These are phyloP conservation scores for Fusarium nodosum DNA, from an alignment of 2,329 filamentous ascomycete species.

Conservation along the genomic window DNA sequence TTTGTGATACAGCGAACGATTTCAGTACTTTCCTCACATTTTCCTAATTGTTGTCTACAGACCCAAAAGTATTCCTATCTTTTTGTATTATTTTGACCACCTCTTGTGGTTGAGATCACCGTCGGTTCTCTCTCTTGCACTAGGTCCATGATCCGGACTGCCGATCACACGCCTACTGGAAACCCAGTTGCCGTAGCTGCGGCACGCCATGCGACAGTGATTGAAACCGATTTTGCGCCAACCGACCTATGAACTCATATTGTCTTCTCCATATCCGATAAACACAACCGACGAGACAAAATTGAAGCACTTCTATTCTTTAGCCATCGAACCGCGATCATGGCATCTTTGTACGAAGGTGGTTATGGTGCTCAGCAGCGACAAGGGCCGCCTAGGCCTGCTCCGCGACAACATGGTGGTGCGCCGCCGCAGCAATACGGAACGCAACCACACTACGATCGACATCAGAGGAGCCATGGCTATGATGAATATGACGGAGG, in stretches of 20 bases:
- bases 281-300: slow-evolving; percentile 12
- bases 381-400: slow-evolving; percentile 59
- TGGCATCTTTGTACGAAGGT: slow-evolving; percentile 64
- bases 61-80: slow-evolving; percentile 9
- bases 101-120: slow-evolving; percentile 20
- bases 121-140: slow-evolving; percentile 30
- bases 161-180: slow-evolving; percentile 44
- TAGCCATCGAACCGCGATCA: slow-evolving; percentile 45
- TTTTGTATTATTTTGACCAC: slow-evolving; percentile 2
- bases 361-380: slow-evolving; percentile 61
- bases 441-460: slow-evolving; percentile 59
- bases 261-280: slow-evolving; percentile 9
- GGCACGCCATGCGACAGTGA: slow-evolving; percentile 50
- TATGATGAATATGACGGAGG: slow-evolving; percentile 62
- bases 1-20: slow-evolving; percentile 15
- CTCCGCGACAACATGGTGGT: slow-evolving; percentile 55
- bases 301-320: slow-evolving; percentile 2
- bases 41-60: slow-evolving; percentile 12
- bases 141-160: slow-evolving; percentile 38
- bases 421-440: slow-evolving; percentile 55
- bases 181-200: slow-evolving; percentile 40
- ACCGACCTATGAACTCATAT: slow-evolving; percentile 15
- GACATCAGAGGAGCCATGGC: slow-evolving; percentile 62
- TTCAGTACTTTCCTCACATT: slow-evolving; percentile 10
- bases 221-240: slow-evolving; percentile 38